phyloP scores from a whole-genome alignment of 306 rosid species.

The Mimosa bimucronata region DNA sequence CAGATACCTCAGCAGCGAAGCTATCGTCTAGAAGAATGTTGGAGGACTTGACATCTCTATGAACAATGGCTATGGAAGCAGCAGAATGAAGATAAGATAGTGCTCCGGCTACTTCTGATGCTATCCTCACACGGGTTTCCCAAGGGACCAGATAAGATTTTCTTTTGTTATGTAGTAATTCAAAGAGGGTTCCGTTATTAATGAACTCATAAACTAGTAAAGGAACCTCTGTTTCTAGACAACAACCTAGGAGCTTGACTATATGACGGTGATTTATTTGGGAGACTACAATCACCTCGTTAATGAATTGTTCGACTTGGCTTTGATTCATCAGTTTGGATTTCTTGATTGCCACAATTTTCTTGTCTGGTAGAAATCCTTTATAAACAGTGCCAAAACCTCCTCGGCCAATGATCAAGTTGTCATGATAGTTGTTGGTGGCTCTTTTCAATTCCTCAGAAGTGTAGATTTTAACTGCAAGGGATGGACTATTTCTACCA shows the following conservation, averaged over 20 bases:
- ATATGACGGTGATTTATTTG: slow-evolving; percentile 48
- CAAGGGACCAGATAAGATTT: neutral
- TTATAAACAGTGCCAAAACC: slow-evolving; percentile 42
- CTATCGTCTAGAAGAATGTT: slow-evolving; percentile 40
- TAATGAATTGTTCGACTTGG: slow-evolving; percentile 43
- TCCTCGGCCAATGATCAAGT: slow-evolving; percentile 38
- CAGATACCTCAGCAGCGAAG: slow-evolving; percentile 36
- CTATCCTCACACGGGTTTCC: slow-evolving; percentile 33
- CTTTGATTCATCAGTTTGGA: slow-evolving; percentile 40
- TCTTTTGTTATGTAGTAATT: slow-evolving; percentile 29
- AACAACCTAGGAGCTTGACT: slow-evolving; percentile 46
- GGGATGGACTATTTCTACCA: neutral
- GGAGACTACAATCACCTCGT: slow-evolving; percentile 42
- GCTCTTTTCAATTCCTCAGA: slow-evolving; percentile 42
- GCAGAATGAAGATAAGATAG: slow-evolving; percentile 1
- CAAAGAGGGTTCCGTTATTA: slow-evolving; percentile 32
- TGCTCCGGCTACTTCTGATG: slow-evolving; percentile 1
- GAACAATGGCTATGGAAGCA: slow-evolving; percentile 28
- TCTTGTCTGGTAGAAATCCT: slow-evolving; percentile 26
- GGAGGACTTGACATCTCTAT: slow-evolving; percentile 47
- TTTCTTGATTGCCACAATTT: slow-evolving; percentile 40
- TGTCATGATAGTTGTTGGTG: slow-evolving; percentile 32
- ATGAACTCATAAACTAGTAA: slow-evolving; percentile 33
- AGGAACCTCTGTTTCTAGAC: slow-evolving; percentile 42
- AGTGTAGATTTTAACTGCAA: slow-evolving; percentile 16